Percentiles rank a stretch among this genome's conserved stretches.
Evolutionary conservation across 257 asterid genomes (phyloP).

Genomic region (Leptodermis oblonga): DNA sequence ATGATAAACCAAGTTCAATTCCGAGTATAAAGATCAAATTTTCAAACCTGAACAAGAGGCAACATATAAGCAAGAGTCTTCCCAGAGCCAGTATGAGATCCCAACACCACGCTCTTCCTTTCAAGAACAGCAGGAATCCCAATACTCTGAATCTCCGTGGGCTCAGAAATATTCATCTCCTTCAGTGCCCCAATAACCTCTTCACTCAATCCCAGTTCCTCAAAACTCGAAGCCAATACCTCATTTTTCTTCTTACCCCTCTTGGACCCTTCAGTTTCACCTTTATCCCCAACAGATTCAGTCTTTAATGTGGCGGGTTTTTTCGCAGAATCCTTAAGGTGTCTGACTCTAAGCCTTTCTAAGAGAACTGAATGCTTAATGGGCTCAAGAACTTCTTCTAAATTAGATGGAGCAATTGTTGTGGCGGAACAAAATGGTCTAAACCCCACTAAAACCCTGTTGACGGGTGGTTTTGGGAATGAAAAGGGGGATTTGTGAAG

Average conservation of each 20-base stretch:
- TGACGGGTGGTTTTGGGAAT: conserved; percentile 22
- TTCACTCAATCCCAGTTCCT: conserved; percentile 77
- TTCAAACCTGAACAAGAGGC: conserved; percentile 83
- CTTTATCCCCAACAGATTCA: conserved; percentile 19
- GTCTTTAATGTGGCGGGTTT: conserved; percentile 19
- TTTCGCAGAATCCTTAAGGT: conserved; percentile 61
- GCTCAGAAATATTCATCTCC: conserved; percentile 79
- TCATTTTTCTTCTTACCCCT: conserved; percentile 43
- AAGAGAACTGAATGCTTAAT: conserved; percentile 70
- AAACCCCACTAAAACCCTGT: conserved; percentile 46
- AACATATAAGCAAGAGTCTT: conserved; percentile 93
- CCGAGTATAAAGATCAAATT: background rate
- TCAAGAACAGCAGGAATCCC: conserved; percentile 80
- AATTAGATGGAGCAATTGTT: conserved; percentile 19
- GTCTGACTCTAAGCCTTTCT: conserved; percentile 76
- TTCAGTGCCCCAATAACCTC: conserved; percentile 70
- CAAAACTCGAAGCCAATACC: conserved; percentile 54
- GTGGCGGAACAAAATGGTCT: conserved; percentile 59
- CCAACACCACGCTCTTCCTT: conserved; percentile 79
- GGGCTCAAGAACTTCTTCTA: conserved; percentile 49
- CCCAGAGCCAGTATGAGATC: conserved; percentile 98
- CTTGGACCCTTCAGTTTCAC: conserved; percentile 37
- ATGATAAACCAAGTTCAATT: background rate
- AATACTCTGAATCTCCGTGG: conserved; percentile 91
- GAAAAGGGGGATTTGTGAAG: conserved; percentile 34